Evolutionary conservation across 2,329 filamentous ascomycete species (phyloP), one percentile per base, ranked within the genome.

Genomic region (Orbilia ellipsospora): DNA sequence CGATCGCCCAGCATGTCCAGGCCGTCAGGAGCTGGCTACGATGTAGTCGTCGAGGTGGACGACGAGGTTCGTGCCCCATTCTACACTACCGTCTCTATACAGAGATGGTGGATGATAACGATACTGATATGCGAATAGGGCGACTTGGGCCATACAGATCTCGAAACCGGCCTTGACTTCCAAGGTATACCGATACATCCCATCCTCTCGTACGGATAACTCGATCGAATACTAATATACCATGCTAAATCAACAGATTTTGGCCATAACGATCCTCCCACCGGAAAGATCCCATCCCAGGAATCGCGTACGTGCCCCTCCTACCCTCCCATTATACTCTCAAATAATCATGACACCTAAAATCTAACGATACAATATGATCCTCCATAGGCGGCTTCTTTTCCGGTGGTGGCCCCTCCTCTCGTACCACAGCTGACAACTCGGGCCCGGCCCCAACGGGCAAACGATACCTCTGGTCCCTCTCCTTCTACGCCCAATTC

Each of bases 81-180:
- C 31, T 6, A 10, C 31, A 36, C 5, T 6, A 36, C 5, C 8
- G 8, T 6, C 10, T 36, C 5, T 6, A 36, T 36, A 36, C 31
- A 23, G 23, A 23, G 23, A 23, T 23, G 23, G 23, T 23, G 23
- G 31, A 36, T 36, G 31, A 36, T 36, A 36, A 36, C 31, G 31
- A 36, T 36, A 77, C 60, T 26, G 56, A 55, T 69, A 64, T 28
- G 31, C 23, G 18, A 13, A 73, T 82, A 98, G 94, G 94, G 94
- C 81, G 95, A 99, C 84, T 90, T 99, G 82, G 95, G 95, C 80
- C 94, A 97, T 84, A 99, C 95, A 69, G 95, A 99, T 83, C 90
- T 99, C 23, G 93, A 97, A 86, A 94, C 97, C 83, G 95, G 98
- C 84, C 93, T 99, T 82, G 95, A 98, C 87, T 99, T 99, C 85